Base-by-base conservation (phyloP, 129 eudicot species). In the Centella asiatica region DNA sequence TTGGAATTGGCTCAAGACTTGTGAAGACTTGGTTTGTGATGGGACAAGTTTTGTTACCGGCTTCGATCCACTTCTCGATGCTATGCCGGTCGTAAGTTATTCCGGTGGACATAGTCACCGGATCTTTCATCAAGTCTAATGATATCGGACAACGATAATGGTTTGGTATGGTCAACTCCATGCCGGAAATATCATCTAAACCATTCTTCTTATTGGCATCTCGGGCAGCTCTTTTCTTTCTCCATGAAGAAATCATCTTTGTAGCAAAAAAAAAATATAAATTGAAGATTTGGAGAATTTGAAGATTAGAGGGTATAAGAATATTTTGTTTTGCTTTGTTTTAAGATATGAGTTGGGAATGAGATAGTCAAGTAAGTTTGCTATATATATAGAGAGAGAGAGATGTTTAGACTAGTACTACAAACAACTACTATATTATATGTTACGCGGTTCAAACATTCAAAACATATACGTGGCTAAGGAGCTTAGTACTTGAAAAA, bases 71-170 rank as follows among this genome's bases (percentile, higher is more conserved):
- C 64, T 20, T 77, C 77, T 83, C 90, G 37, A 83, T 68, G 46
- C 67, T 80, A 13, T 60, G 74, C 18, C 90, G 68, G 32, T 83
- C 81, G 34, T 83, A 83, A 0, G 90, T 80, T 20, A 77, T 80
- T 10, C 90, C 90, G 1, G 83, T 76, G 1, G 90, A 80, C 46
- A 83, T 64, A n/a, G 78, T 74, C 48, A 83, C 90, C 47, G 90
- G 90, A 74, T 83, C 86, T 57, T 77, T 83, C 90, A 83, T 80
- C 78, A 83, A 56, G 6, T 83, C 89, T 0, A 79, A 55, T n/a
- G 89, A 78, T 60, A 83, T 83, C 49, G 89, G 90, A n/a, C 90
- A 83, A 33, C 64, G 74, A 23, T 76, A 83, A 60, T 77, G 75
- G 51, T 31, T 69, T 1, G 93, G 93, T 7, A 77, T 44, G 25